Evolutionary conservation across 345 rosid species (phyloP).

Genomic region (Salix suchowensis): DNA sequence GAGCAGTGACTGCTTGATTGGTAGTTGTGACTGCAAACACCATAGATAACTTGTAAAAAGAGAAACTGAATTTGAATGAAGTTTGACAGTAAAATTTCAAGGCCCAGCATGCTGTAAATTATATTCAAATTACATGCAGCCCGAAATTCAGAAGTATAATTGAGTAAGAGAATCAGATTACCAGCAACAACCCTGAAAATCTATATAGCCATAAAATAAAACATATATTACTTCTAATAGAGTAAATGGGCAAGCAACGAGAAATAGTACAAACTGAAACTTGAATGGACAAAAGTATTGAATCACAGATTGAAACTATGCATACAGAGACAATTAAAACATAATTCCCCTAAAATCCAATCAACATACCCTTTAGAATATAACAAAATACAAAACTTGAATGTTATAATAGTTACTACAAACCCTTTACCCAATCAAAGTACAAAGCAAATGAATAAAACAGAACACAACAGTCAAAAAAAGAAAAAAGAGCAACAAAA

Average conservation of each 20-base stretch:
- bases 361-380: neutral
- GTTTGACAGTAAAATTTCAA: neutral
- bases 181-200: neutral
- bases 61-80: neutral
- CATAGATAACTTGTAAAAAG: slow-evolving; percentile 8
- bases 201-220: neutral
- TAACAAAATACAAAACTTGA: no score
- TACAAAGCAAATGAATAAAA: neutral
- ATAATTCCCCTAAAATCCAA: neutral
- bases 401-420: no score
- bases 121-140: slow-evolving; percentile 4
- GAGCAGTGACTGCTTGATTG: slow-evolving; percentile 51
- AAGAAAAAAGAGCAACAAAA: neutral
- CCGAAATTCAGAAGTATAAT: neutral
- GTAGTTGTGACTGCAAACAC: slow-evolving; percentile 52
- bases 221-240: neutral
- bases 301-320: neutral
- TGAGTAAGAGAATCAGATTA: slow-evolving; percentile 9
- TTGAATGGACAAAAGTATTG: neutral
- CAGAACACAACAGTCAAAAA: neutral
- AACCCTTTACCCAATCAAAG: no score
- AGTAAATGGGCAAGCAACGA: neutral
- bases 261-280: neutral
- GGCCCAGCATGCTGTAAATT: neutral
- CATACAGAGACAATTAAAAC: neutral